Evolutionary conservation across 768 basidiomycete species (phyloP).

Genomic region (Panus rudis): DNA sequence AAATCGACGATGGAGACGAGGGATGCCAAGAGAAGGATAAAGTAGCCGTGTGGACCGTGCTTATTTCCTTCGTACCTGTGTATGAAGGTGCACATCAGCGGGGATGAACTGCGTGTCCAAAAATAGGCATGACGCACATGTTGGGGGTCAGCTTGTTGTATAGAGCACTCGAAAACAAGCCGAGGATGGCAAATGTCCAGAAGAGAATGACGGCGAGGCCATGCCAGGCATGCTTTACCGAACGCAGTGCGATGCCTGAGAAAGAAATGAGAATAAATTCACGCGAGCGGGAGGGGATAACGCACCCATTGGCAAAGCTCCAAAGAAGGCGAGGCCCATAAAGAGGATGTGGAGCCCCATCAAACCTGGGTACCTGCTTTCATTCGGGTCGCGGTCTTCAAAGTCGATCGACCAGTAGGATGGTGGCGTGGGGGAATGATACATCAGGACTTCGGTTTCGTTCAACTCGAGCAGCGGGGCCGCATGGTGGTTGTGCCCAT

Average conservation of each 20-base stretch:
- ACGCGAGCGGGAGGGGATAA: conserved; percentile 1
- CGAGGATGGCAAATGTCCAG: conserved; percentile 53
- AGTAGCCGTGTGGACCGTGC: conserved; percentile 62
- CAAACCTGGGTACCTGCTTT: conserved; percentile 52
- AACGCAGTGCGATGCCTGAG: conserved; percentile 73
- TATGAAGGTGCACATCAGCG: conserved; percentile 7
- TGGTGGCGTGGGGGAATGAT: conserved; percentile 64
- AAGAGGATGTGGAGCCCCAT: conserved; percentile 69
- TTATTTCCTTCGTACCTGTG: conserved; percentile 58
- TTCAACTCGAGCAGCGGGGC: conserved; percentile 59
- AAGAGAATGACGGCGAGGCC: conserved; percentile 54
- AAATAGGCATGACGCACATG: conserved; percentile 48
- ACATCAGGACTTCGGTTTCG: conserved; percentile 63
- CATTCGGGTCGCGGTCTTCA: conserved; percentile 39
- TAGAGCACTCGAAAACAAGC: conserved; percentile 57
- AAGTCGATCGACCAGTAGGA: conserved; percentile 83
- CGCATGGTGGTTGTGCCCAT: conserved; percentile 36
- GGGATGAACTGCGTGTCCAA: too few species aligned
- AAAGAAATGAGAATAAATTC: conserved; percentile 6
- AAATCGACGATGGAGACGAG: conserved; percentile 50
- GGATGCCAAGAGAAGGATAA: conserved; percentile 39
- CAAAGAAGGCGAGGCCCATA: conserved; percentile 79
- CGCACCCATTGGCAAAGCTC: conserved; percentile 73
- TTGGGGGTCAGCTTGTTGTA: conserved; percentile 79
- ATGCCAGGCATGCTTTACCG: conserved; percentile 64